Conservation (phyloP, 768 basidiomycete species). For the Phlebiopsis gigantea region DNA sequence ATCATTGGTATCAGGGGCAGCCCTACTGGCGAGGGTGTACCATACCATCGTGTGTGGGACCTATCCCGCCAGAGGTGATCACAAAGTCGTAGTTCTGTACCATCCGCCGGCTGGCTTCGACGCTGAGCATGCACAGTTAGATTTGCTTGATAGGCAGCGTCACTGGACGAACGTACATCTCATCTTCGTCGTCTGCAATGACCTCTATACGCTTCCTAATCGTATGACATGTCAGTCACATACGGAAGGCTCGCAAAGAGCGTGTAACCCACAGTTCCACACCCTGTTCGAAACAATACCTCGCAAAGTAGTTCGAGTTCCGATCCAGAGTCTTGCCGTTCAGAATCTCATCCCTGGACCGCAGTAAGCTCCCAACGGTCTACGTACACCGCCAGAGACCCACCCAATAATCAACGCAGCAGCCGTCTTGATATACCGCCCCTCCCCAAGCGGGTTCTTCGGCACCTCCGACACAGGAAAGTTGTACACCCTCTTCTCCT, state of each 20-base stretch:
- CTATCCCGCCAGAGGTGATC: slow-evolving; percentile 87
- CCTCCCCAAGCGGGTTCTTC: slow-evolving; percentile 63
- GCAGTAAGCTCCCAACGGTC: neutral
- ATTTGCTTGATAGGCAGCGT: neutral
- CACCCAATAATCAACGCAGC: slow-evolving; percentile 76
- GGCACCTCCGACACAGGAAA: slow-evolving; percentile 57
- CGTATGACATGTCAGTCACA: slow-evolving; percentile 9
- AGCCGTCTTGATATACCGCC: slow-evolving; percentile 65
- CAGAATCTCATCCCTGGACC: slow-evolving; percentile 79
- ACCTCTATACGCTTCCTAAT: slow-evolving; percentile 84
- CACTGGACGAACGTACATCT: slow-evolving; percentile 57
- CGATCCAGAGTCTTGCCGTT: slow-evolving; percentile 87
- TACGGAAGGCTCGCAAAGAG: neutral
- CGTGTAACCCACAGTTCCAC: slow-evolving; percentile 56
- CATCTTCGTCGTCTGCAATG: slow-evolving; percentile 83
- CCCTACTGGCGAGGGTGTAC: neutral
- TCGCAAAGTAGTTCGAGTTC: slow-evolving; percentile 84
- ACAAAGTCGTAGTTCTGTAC: slow-evolving; percentile 83
- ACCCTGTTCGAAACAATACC: slow-evolving; percentile 85
- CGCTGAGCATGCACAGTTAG: slow-evolving; percentile 32
- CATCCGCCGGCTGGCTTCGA: slow-evolving; percentile 83
- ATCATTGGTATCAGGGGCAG: neutral
- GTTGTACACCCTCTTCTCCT: slow-evolving; percentile 18
- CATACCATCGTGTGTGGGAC: slow-evolving; percentile 85
- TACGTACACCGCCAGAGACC: slow-evolving; percentile 14